Base-by-base conservation (phyloP, 1,284 basidiomycete species). In the Amylostereum areolatum region DNA sequence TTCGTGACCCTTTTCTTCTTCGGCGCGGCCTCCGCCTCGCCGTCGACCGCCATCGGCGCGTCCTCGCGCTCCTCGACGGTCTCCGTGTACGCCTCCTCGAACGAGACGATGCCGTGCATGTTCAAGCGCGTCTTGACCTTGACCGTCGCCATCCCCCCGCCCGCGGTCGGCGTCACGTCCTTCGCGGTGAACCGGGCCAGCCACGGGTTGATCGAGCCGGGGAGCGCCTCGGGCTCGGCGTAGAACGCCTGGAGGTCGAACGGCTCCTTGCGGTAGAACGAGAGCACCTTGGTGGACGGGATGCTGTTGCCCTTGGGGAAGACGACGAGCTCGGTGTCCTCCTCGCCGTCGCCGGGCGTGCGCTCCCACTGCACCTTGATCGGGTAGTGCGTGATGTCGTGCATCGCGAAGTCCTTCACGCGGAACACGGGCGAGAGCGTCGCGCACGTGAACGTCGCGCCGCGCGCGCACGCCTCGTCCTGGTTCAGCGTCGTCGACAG, bases 371-470 rank as follows among this genome's bases (percentile, higher is more conserved):
- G 77, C 51, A 94, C 83, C 68, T 88, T 92, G 79, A 97, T 84
- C 28, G 91, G 81, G 75, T 91, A 96, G 45, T 81, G 75, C 50
- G 83, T 78, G 67, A 91, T 83, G 66, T 97, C 93, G 66, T 83
- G 80, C 54, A 93, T 76, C 63, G 81, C 75, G 74, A 97, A 97
- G 55, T 97, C 92, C 59, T 92, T 85, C 47, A 97, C 93, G 58
- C 91, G 89, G 89, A 97, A 97, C 53, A 94, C 85, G 60, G 94
- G 94, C 33, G 92, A 95, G 56, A 95, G 85, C 74, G 90, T 92
- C 35, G 94, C 93, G 65, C 93, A 96, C 39, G 92, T 83, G 66
- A 97, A 94, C 47, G 94, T 96, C 45, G 93, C 89, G 52, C 94
- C 94, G 46, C 94, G 89, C 18, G 91, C 92, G 56, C 93, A 77